Evolutionary conservation across 148 eudicot genomes (phyloP).

Genomic region (Rhododendron williamsianum): DNA sequence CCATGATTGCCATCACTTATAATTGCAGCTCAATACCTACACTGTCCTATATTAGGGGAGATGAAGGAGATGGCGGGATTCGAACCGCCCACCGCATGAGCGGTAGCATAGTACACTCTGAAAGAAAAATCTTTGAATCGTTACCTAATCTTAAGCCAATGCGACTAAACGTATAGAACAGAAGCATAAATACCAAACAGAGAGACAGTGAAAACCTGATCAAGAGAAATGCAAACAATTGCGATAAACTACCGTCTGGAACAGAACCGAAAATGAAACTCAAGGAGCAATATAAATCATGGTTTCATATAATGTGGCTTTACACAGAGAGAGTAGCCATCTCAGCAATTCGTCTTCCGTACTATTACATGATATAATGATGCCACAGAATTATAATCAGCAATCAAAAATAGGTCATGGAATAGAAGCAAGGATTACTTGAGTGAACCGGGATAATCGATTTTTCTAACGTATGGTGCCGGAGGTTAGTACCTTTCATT

Average conservation of each 20-base stretch:
- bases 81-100: not conserved
- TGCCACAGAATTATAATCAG: too few relatives aligned
- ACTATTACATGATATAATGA: constrained; percentile 43
- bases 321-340: constrained; percentile 9
- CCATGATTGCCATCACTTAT: not conserved
- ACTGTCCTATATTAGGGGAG: not conserved
- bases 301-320: not conserved
- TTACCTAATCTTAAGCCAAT: not conserved
- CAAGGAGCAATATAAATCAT: not conserved
- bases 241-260: not conserved
- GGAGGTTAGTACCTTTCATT: too few relatives aligned
- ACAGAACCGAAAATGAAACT: not conserved
- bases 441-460: not conserved
- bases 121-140: too few relatives aligned
- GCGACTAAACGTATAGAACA: not conserved
- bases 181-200: not conserved
- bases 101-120: not conserved
- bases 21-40: not conserved
- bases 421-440: not conserved
- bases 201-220: too few relatives aligned
- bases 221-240: not conserved
- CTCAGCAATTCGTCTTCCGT: too few relatives aligned
- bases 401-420: constrained; percentile 7
- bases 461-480: too few relatives aligned
- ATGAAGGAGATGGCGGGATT: not conserved